Evolutionary conservation across 306 rosid species (phyloP).

Genomic region (Lablab purpureus): DNA sequence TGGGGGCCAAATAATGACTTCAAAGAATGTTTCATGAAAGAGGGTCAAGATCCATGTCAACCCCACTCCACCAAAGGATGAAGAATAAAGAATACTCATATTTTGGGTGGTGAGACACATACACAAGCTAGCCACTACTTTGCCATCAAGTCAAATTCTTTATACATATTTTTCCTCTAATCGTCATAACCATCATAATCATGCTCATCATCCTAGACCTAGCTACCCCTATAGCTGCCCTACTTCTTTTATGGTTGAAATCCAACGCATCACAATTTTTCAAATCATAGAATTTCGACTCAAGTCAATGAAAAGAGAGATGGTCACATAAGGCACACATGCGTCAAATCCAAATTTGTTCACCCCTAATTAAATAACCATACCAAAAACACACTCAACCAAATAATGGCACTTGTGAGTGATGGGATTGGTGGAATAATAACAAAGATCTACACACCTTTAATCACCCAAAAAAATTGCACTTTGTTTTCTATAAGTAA

Average conservation of each 20-base stretch:
- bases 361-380: constrained; percentile 9
- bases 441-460: constrained; percentile 38
- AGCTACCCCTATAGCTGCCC: constrained; percentile 28
- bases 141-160: constrained; percentile 53
- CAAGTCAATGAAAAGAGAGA: constrained; percentile 83
- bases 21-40: constrained; percentile 81
- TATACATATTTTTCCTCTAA: constrained; percentile 38
- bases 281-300: constrained; percentile 46
- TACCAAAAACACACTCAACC: not conserved
- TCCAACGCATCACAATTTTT: constrained; percentile 46
- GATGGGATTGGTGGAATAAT: constrained; percentile 34
- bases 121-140: constrained; percentile 62
- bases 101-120: constrained; percentile 64
- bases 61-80: constrained; percentile 67
- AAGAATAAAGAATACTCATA: constrained; percentile 41
- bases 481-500: too few species aligned
- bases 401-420: constrained; percentile 11
- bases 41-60: constrained; percentile 96
- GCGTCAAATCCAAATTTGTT: constrained; percentile 37
- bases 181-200: constrained; percentile 52
- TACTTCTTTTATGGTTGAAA: constrained; percentile 57
- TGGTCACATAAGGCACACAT: constrained; percentile 53
- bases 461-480: constrained; percentile 12
- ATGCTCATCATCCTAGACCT: constrained; percentile 57
- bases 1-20: constrained; percentile 61